Conservation (phyloP, 164 flowering plant species). For the Magnolia changhungtana region DNA sequence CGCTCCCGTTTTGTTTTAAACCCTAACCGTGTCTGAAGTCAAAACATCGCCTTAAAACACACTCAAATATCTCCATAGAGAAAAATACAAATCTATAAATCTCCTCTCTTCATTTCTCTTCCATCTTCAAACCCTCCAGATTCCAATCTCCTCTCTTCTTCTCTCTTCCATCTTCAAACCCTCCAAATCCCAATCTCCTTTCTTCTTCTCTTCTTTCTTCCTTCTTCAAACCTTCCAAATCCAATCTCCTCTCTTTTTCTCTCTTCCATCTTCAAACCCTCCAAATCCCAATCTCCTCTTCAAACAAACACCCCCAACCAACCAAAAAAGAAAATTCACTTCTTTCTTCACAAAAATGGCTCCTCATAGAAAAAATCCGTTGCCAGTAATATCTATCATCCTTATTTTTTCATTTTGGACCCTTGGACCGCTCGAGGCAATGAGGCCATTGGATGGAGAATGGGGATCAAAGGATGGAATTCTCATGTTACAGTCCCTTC, state of each 20-base stretch:
- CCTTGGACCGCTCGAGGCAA: not conserved
- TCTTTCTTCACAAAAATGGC: not conserved
- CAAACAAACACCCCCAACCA: not conserved
- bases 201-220: no score
- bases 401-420: not conserved
- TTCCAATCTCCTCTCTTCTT: no score
- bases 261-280: not conserved
- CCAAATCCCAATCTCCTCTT: not conserved
- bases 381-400: not conserved
- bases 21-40: no score
- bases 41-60: no score
- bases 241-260: not conserved
- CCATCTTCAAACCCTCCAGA: no score
- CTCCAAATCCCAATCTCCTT: no score
- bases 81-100: no score
- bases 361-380: not conserved
- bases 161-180: no score
- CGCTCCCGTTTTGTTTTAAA: no score
- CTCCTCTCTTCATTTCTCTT: no score
- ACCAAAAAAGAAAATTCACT: not conserved
- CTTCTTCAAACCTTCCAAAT: no score
- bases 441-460: not conserved
- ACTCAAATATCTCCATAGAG: no score
- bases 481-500: not conserved
- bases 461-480: conserved; percentile 2